Evolutionary conservation across 2,329 filamentous ascomycete genomes (phyloP).

Genomic region (Hypoxylon sp.): DNA sequence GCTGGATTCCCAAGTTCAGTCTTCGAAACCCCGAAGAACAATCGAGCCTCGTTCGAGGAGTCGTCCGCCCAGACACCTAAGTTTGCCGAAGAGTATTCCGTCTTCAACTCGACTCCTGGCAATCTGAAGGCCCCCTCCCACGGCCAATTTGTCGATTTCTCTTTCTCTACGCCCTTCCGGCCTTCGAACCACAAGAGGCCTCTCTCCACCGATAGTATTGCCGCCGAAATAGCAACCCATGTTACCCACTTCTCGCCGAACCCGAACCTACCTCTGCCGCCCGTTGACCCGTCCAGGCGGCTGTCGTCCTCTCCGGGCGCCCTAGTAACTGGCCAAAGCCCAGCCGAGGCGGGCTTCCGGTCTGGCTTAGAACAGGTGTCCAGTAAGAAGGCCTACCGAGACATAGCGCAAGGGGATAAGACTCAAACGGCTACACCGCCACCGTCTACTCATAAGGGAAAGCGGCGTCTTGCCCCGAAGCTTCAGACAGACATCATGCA

Average conservation of each 20-base stretch:
- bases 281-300: constrained; percentile 69
- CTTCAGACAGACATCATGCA: constrained; percentile 64
- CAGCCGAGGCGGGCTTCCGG: constrained; percentile 50
- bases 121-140: constrained; percentile 64
- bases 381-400: constrained; percentile 61
- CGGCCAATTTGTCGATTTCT: constrained; percentile 61
- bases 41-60: constrained; percentile 62
- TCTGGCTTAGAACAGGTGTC: constrained; percentile 50
- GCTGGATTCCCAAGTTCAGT: constrained; percentile 65
- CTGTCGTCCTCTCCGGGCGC: constrained; percentile 69
- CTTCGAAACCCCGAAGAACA: constrained; percentile 68
- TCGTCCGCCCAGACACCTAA: constrained; percentile 69
- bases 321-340: constrained; percentile 51
- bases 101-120: constrained; percentile 74
- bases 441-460: constrained; percentile 67
- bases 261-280: constrained; percentile 66
- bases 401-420: constrained; percentile 55
- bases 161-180: constrained; percentile 54
- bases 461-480: constrained; percentile 67
- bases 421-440: constrained; percentile 71
- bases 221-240: constrained; percentile 69
- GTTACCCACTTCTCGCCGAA: constrained; percentile 70
- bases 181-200: constrained; percentile 61
- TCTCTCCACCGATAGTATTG: constrained; percentile 64
- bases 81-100: constrained; percentile 74